These are phyloP conservation scores for Phylloporus arenicola DNA, from an alignment of 768 basidiomycete species.

Conservation along the genomic window DNA sequence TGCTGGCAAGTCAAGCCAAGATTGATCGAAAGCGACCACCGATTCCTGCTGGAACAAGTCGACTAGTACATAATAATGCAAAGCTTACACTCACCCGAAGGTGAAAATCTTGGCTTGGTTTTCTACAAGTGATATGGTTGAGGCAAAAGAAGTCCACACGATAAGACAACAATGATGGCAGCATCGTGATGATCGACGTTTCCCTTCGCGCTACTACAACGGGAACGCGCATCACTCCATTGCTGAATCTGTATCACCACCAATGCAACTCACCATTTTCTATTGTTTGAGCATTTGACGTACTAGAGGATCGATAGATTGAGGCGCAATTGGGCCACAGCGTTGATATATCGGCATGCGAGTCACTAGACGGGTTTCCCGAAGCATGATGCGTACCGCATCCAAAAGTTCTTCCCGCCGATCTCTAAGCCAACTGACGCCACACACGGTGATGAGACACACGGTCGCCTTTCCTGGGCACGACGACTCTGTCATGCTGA, in stretches of 20 bases:
- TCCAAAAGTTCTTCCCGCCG: too few relatives aligned
- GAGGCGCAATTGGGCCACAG: too few relatives aligned
- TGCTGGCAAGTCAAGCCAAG: neutral
- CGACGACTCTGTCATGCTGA: too few relatives aligned
- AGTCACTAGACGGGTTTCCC: too few relatives aligned
- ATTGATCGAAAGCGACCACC: neutral
- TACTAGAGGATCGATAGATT: too few relatives aligned
- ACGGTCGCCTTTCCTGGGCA: too few relatives aligned
- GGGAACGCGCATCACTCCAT: neutral
- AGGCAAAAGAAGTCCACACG: neutral
- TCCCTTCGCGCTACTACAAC: neutral
- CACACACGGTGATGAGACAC: too few relatives aligned
- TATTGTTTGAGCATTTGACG: too few relatives aligned
- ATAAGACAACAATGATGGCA: neutral
- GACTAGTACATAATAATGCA: neutral
- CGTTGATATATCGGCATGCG: too few relatives aligned
- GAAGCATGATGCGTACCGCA: too few relatives aligned
- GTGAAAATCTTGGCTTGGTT: neutral
- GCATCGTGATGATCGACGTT: neutral
- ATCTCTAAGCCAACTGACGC: too few relatives aligned
- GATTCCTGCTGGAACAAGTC: neutral
- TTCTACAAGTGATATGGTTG: neutral
- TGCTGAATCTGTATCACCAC: neutral
- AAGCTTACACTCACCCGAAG: neutral
- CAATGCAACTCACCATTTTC: neutral